These are phyloP conservation scores for Gossypium mustelinum DNA, from an alignment of 345 rosid species.

Conservation along the genomic window DNA sequence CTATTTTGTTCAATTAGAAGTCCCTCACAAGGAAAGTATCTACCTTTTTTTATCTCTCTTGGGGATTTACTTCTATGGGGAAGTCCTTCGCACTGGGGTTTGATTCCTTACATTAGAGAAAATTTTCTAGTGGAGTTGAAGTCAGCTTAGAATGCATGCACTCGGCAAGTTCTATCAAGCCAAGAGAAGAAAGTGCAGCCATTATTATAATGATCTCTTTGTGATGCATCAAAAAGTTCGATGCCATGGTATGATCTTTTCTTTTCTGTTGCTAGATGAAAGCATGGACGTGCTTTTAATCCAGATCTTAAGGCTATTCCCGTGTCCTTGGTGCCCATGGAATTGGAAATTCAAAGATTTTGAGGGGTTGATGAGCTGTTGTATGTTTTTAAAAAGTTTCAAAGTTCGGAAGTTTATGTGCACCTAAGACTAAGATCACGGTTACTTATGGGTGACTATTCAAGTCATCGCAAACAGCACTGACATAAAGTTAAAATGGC, in stretches of 20 bases:
- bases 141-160: not conserved
- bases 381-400: not conserved
- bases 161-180: not conserved
- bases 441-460: not conserved
- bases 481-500: not conserved
- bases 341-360: not conserved
- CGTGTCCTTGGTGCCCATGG: not conserved
- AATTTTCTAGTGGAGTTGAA: not conserved
- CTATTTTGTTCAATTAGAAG: not conserved
- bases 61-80: not conserved
- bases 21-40: not conserved
- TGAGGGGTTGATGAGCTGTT: not conserved
- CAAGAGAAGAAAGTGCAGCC: not conserved
- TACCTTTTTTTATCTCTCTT: not conserved
- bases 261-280: not conserved
- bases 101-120: not conserved
- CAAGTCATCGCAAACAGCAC: conserved; percentile 8
- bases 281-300: not conserved
- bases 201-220: not conserved
- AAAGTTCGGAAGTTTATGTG: conserved; percentile 1
- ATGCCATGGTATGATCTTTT: not conserved
- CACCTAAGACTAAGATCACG: not conserved
- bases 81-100: not conserved
- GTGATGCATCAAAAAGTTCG: not conserved
- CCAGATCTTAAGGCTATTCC: not conserved